Base-by-base conservation (phyloP, 2,329 filamentous ascomycete genomes). In the Ploettnerulaceae sp. region DNA sequence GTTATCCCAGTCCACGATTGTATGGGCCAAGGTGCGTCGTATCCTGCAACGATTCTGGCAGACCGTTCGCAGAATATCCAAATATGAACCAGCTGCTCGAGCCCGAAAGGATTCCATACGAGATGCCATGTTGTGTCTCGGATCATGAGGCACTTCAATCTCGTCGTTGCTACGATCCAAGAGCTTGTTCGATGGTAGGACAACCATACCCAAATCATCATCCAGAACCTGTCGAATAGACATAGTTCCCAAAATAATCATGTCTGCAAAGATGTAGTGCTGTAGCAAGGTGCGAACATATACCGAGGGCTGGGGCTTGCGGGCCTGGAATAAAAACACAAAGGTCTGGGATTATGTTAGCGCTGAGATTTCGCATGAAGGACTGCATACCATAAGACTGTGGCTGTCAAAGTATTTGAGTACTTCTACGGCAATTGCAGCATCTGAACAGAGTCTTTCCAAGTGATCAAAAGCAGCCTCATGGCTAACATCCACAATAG, bases 31-130 rank as follows among this genome's bases (percentile, higher is more conserved):
- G n/a, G 84, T 89, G 26, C 93, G 80, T n/a, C 93, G 81, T 32
- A 95, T 81, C 2, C 93, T 84, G 62, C 89, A 94, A 42, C 89
- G 76, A 61, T 97, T 98, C 63, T 97, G 87, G 59, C 89, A 95
- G 14, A 93, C 74, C 6, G 86, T 84, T 37, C 89, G 81, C 59
- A 93, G 83, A 12, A 94, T 76, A 55, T 96, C 90, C 14, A 95
- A 71, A 60, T 89, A 96, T 0, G 84, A 81, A 64, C 88, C 71
- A 4, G 75, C 79, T 1, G 78, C 75, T 21, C 76, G 69, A 51
- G 77, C 71, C 9, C 81, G 74, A 57, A 84, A 84, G 1, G 71
- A 60, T 56, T 95, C 86, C 75, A 95, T 88, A 41, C 82, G 73
- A 42, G 79, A 73, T 0, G 86, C 79, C 51, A 91, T 81, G 52